Conservation (phyloP, 164 flowering plant genomes). For the Saururus chinensis region DNA sequence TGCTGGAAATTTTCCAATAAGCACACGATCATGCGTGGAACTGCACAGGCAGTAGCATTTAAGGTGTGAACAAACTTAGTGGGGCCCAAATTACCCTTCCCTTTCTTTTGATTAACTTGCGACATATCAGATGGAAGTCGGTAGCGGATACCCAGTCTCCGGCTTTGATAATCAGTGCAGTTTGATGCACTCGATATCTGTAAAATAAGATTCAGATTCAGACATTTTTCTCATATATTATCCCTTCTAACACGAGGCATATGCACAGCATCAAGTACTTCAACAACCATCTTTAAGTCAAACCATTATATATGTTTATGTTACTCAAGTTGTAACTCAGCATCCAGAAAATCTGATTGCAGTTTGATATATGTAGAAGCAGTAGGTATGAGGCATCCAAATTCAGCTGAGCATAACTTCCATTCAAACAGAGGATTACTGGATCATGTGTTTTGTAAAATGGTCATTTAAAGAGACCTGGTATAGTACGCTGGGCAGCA, state of each 20-base stretch:
- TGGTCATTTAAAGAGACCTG: too few relatives aligned
- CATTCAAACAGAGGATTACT: too few relatives aligned
- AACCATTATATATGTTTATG: too few relatives aligned
- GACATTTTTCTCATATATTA: not conserved
- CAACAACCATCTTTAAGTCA: too few relatives aligned
- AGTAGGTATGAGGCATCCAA: too few relatives aligned
- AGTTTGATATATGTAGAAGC: too few relatives aligned
- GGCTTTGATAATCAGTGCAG: constrained; percentile 93
- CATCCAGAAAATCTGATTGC: too few relatives aligned
- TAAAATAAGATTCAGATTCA: not conserved
- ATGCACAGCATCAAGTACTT: too few relatives aligned
- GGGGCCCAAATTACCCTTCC: constrained; percentile 44
- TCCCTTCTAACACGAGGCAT: not conserved
- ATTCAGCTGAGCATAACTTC: too few relatives aligned
- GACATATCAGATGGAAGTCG: constrained; percentile 46
- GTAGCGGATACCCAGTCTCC: constrained; percentile 78
- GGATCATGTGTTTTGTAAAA: too few relatives aligned
- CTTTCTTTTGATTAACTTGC: constrained; percentile 31
- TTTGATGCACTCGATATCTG: constrained; percentile 99
- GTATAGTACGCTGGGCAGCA: too few relatives aligned
- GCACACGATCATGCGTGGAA: constrained; percentile 86
- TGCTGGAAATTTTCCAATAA: constrained; percentile 87
- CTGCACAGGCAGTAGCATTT: constrained; percentile 95
- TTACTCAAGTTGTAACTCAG: too few relatives aligned
- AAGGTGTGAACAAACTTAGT: constrained; percentile 85